Conservation (phyloP, 495 filamentous ascomycete genomes). For the Hypoxylon subgilvum region DNA sequence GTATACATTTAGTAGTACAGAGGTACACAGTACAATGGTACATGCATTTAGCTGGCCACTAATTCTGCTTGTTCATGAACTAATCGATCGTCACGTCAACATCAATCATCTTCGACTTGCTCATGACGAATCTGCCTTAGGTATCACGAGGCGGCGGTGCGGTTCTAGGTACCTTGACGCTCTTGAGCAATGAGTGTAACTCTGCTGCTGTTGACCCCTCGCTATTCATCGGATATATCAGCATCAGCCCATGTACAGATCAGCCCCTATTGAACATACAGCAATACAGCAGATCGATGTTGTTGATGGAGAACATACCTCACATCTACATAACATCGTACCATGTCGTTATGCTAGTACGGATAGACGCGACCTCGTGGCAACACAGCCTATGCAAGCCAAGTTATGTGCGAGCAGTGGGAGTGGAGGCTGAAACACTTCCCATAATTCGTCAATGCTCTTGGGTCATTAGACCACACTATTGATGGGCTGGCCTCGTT, state of each 20-base stretch:
- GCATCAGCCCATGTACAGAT: conserved; percentile 21
- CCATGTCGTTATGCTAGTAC: conserved; percentile 26
- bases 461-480: conserved; percentile 27
- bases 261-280: conserved; percentile 10
- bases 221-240: conserved; percentile 11
- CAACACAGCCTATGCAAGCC: conserved; percentile 29
- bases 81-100: too few relatives aligned
- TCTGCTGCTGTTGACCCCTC: too few relatives aligned
- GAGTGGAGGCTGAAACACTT: conserved; percentile 32
- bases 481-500: conserved; percentile 11
- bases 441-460: conserved; percentile 11
- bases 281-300: conserved; percentile 13
- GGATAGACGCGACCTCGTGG: conserved; percentile 34
- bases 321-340: conserved; percentile 14
- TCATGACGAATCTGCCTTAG: too few relatives aligned
- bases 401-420: conserved; percentile 14
- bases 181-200: too few relatives aligned
- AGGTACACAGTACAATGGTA: too few relatives aligned
- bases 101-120: neutral
- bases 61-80: too few relatives aligned
- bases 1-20: too few relatives aligned
- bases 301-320: conserved; percentile 4
- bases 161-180: too few relatives aligned
- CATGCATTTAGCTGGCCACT: too few relatives aligned
- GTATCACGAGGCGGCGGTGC: conserved; percentile 5